phyloP scores from a whole-genome alignment of 2,329 filamentous ascomycete genomes.

The Fusarium irregulare region DNA sequence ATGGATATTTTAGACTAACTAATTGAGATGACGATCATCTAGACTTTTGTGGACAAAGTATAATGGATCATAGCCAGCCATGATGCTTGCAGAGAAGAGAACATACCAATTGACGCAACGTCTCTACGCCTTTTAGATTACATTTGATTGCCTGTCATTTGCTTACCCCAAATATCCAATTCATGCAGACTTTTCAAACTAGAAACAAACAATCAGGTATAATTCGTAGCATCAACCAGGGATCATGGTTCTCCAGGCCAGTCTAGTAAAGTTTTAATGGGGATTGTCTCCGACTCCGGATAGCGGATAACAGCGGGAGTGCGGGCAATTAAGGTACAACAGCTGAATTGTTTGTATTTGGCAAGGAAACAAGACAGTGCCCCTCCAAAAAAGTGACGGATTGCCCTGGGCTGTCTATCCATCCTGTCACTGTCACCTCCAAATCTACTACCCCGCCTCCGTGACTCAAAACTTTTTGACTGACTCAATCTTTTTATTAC shows the following conservation, averaged over 20 bases:
- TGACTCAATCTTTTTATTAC: conserved; percentile 24
- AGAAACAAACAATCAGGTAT: neutral
- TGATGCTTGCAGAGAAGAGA: neutral
- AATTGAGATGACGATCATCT: neutral
- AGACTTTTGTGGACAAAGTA: neutral
- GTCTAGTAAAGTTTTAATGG: conserved; percentile 2
- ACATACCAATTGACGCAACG: neutral
- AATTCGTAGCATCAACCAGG: neutral
- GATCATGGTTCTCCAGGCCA: conserved; percentile 5
- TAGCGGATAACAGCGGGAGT: conserved; percentile 18
- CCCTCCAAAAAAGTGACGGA: conserved; percentile 18
- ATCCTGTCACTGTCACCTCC: conserved; percentile 1
- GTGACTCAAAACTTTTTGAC: conserved; percentile 32
- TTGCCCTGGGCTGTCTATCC: neutral
- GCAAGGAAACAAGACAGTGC: conserved; percentile 10
- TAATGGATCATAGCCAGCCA: neutral
- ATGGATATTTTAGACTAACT: neutral
- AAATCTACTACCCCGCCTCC: conserved; percentile 27
- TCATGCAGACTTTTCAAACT: neutral
- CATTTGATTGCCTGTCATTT: neutral
- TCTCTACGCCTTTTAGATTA: neutral
- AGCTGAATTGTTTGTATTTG: neutral
- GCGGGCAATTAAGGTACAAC: conserved; percentile 9
- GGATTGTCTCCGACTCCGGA: conserved; percentile 22
- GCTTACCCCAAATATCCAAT: neutral